These are phyloP conservation scores for Taphrina pruni DNA, from an alignment of 1,139 yeast species.

Conservation along the genomic window DNA sequence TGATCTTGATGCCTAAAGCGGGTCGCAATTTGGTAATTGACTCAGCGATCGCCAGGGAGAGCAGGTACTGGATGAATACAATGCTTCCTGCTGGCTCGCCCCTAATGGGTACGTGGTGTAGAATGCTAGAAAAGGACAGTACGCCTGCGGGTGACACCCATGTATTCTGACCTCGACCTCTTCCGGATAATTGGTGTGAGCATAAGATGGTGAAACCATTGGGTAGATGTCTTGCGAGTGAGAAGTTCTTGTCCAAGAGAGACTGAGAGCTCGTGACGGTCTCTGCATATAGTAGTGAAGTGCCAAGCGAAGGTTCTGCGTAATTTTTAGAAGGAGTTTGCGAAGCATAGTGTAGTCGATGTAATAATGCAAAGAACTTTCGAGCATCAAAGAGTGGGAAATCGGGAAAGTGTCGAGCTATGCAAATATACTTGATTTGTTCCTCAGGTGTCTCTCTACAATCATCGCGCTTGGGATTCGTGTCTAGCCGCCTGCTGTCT, in stretches of 20 bases:
- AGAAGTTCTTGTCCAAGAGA: constrained; percentile 73
- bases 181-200: constrained; percentile 73
- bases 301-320: constrained; percentile 60
- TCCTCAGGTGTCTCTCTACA: background rate
- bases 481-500: background rate
- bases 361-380: constrained; percentile 11
- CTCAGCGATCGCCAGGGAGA: constrained; percentile 81
- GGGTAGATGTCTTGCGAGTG: constrained; percentile 65
- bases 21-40: constrained; percentile 68
- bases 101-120: constrained; percentile 60
- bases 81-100: constrained; percentile 51
- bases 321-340: constrained; percentile 37
- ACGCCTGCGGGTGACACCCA: constrained; percentile 97
- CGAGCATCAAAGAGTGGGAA: constrained; percentile 13
- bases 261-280: constrained; percentile 88
- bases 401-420: background rate
- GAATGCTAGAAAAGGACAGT: constrained; percentile 75
- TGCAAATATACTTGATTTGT: constrained; percentile 26
- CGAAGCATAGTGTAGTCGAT: constrained; percentile 22
- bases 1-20: constrained; percentile 76
- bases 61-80: constrained; percentile 84
- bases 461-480: background rate
- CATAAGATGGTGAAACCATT: constrained; percentile 68
- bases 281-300: constrained; percentile 75
- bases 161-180: constrained; percentile 92